Evolutionary conservation across 768 basidiomycete species (phyloP).

Genomic region (Mycena rosella): DNA sequence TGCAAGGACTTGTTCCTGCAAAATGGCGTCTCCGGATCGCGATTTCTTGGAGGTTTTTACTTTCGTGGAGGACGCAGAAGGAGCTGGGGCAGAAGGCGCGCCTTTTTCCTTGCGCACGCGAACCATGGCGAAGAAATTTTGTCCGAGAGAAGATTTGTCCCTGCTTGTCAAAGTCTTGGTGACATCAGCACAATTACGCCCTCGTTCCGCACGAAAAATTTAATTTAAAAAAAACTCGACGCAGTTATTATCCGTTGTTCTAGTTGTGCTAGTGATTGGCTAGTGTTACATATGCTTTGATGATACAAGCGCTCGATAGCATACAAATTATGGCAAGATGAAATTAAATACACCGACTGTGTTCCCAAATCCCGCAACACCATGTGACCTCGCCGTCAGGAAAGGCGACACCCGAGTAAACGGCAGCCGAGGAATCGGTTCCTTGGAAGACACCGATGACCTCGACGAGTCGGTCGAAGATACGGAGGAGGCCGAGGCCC

Average conservation of each 20-base stretch:
- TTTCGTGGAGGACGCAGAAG: conserved; percentile 24
- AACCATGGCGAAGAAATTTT: conserved; percentile 40
- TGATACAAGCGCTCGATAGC: conserved; percentile 22
- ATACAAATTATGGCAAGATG: conserved; percentile 25
- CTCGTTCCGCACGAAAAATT: not conserved
- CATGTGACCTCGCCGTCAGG: conserved; percentile 60
- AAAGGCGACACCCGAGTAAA: conserved; percentile 83
- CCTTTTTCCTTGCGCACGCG: conserved; percentile 44
- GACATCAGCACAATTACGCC: not conserved
- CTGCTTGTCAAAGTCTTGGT: not conserved
- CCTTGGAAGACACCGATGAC: conserved; percentile 38
- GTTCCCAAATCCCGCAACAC: conserved; percentile 83
- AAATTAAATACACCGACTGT: conserved; percentile 74
- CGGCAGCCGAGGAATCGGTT: conserved; percentile 70
- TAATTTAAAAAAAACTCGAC: too few relatives aligned
- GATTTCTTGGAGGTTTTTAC: conserved; percentile 31
- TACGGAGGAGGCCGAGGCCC: conserved; percentile 39
- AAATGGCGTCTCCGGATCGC: conserved; percentile 30
- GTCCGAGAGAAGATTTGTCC: conserved; percentile 7
- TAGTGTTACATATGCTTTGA: conserved; percentile 3
- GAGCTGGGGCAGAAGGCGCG: conserved; percentile 16
- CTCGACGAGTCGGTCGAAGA: conserved; percentile 32
- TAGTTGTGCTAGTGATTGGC: not conserved
- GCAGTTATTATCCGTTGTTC: not conserved
- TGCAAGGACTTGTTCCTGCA: conserved; percentile 52